Percentiles rank a stretch among this genome's conserved stretches.
phyloP scores from a whole-genome alignment of 768 basidiomycete genomes.

The Mycena kentingensis region DNA sequence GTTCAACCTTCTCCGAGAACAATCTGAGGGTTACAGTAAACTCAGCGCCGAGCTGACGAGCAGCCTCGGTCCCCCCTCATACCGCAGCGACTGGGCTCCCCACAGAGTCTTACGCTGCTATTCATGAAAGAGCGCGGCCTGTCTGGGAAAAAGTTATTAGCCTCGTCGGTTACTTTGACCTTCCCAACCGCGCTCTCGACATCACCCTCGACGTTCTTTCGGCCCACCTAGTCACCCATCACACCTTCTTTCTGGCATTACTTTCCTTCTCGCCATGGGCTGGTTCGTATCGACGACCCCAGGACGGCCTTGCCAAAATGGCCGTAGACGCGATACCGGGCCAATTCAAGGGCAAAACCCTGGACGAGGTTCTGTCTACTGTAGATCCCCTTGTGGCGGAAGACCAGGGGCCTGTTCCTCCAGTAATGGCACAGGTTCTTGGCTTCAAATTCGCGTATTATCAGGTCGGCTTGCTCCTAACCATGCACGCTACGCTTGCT shows the following conservation, averaged over 20 bases:
- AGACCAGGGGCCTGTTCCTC: constrained; percentile 41
- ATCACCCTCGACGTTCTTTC: constrained; percentile 91
- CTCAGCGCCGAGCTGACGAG: constrained; percentile 82
- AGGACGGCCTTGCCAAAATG: constrained; percentile 37
- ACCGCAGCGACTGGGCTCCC: constrained; percentile 66
- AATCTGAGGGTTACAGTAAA: constrained; percentile 96
- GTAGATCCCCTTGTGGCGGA: constrained; percentile 44
- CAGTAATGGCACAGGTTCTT: constrained; percentile 84
- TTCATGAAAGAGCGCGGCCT: constrained; percentile 64
- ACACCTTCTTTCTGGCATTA: constrained; percentile 85
- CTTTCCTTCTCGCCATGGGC: constrained; percentile 89
- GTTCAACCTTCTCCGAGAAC: constrained; percentile 95
- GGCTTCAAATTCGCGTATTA: constrained; percentile 98
- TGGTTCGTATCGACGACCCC: constrained; percentile 44
- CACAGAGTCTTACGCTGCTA: constrained; percentile 55
- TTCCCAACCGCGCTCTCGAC: constrained; percentile 93
- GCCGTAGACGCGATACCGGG: constrained; percentile 39
- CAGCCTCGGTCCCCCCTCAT: constrained; percentile 74
- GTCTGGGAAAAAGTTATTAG: constrained; percentile 86
- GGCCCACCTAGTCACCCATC: constrained; percentile 77
- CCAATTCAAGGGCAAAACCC: constrained; percentile 55
- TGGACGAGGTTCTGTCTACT: constrained; percentile 67
- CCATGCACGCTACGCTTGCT: constrained; percentile 14
- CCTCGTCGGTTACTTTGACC: constrained; percentile 93
- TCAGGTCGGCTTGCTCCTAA: constrained; percentile 54